Evolutionary conservation across 129 eudicot species (phyloP), one percentile per base, ranked within the genome.

Genomic region (Lactuca sativa): DNA sequence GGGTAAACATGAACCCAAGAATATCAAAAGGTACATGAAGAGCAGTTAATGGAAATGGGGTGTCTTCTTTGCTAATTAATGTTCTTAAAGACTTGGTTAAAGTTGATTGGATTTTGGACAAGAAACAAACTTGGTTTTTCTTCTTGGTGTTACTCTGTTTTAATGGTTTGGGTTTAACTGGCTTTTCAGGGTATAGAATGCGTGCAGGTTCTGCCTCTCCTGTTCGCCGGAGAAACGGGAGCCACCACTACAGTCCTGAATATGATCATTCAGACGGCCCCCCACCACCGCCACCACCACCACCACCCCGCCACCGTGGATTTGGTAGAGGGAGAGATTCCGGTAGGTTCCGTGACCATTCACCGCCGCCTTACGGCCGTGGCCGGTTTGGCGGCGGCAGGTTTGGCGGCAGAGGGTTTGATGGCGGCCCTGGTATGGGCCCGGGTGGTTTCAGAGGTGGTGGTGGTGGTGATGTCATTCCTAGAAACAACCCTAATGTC

Each of bases 111-210:
- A 25, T 25, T 25, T 25, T 25, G 30, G 30, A 73, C 48, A 80
- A 69, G 85, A 59, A n/a, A 63, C 64, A 12, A 66, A 58, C 36
- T 77, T 65, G 85, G 73, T 38, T 71, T 73, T 84, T 49, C 67
- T 30, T 31, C 32, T 65, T 71, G 85, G 75, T 68, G 79, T 80
- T 41, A 51, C 51, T 75, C 65, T n/a, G 17, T 66, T 10, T 72
- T 80, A 62, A 74, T 70, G 62, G 53, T 72, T 62, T 67, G 72
- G 82, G 71, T 55, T 77, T 71, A 67, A 64, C 69, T 83, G 86
- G 96, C 67, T 88, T 84, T 88, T 78, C 97, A 92, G 97, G 97
- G 71, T 88, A 86, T 81, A 86, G 96, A 92, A 66, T 76, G 81
- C 91, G 83, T 81, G 89, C 96, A 82, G 87, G 88, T 79, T 88